These are phyloP conservation scores for Draba incana DNA, from an alignment of 345 rosid genomes.

Conservation along the genomic window DNA sequence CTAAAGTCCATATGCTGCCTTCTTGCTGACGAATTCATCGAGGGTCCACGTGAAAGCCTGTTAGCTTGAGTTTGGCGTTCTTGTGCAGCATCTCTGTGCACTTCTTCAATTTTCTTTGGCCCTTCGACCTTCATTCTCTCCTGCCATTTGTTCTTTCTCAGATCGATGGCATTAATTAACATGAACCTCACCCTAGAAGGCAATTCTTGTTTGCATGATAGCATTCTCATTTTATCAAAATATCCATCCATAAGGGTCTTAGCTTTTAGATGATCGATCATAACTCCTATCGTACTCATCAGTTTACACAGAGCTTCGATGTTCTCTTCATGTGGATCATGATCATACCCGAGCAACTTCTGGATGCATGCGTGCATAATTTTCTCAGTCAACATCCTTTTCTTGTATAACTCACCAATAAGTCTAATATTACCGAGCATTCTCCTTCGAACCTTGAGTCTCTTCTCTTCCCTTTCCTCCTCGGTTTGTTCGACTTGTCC, in stretches of 20 bases:
- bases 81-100: slow-evolving; percentile 98
- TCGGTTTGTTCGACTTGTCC: slow-evolving; percentile 74
- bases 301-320: slow-evolving; percentile 90
- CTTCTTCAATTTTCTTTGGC: slow-evolving; percentile 97
- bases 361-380: slow-evolving; percentile 90
- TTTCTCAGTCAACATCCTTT: slow-evolving; percentile 88
- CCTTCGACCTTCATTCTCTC: slow-evolving; percentile 99
- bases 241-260: slow-evolving; percentile 73
- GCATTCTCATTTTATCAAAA: slow-evolving; percentile 68
- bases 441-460: slow-evolving; percentile 81
- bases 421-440: slow-evolving; percentile 97
- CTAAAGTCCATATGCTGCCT: slow-evolving; percentile 73
- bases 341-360: slow-evolving; percentile 71
- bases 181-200: slow-evolving; percentile 91
- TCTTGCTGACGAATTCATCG: slow-evolving; percentile 60
- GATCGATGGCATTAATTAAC: slow-evolving; percentile 88
- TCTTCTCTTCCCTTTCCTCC: slow-evolving; percentile 86
- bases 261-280: slow-evolving; percentile 76
- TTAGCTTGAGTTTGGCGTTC: slow-evolving; percentile 79
- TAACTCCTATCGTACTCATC: slow-evolving; percentile 93
- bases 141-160: slow-evolving; percentile 94
- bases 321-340: slow-evolving; percentile 91
- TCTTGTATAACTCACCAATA: slow-evolving; percentile 95
- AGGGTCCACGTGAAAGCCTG: slow-evolving; percentile 74
- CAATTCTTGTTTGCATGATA: slow-evolving; percentile 72